Base-by-base conservation (phyloP, 2,329 filamentous ascomycete genomes). In the Arthrobotrys iridis region DNA sequence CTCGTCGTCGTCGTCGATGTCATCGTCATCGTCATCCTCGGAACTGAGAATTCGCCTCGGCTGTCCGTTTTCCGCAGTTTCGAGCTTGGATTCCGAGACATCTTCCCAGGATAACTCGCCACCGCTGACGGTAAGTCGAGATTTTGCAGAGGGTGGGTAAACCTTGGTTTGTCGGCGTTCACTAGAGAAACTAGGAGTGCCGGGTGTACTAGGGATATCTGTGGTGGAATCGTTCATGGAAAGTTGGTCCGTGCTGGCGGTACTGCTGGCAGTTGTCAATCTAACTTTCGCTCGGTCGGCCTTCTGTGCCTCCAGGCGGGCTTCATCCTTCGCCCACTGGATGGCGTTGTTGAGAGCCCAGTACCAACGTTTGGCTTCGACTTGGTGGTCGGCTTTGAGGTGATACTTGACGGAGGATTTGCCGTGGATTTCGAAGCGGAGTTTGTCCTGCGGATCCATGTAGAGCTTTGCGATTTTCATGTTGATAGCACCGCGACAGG, bases 331-430 rank as follows among this genome's bases (percentile, higher is more conserved):
- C 77, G 93, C 90, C 91, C 93, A 98, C 81, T 98, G 95, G 57
- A 99, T 99, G 4, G 95, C 94, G 81, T 99, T 99, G 84, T 99
- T 99, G 77, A 99, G 85, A 0, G 95, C 92, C 95, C 95, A 99
- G 83, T 96, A 99, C 95, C 95, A 99, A 65, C 95, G 88, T 83
- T 99, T 99, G 4, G 95, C 94, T 82, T 99, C 95, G 26, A 98
- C 94, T 81, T 97, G 91, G 82, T 99, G 95, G 80, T 99, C 99
- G 0, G 95, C 95, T 82, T 97, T 98, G 62, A 99, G 86, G 55
- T 96, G 94, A 82, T 99, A 99, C 83, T 97, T 99, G 81, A 99
- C 95, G 0, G 94, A 98, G 0, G 94, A 97, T 83, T 99, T 99
- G 60, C 95, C 95, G 77, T 94, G 92, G 62, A 99, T 98, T 81